phyloP scores from a whole-genome alignment of 169 alveolate species.

The Cryptosporidium sp. region DNA sequence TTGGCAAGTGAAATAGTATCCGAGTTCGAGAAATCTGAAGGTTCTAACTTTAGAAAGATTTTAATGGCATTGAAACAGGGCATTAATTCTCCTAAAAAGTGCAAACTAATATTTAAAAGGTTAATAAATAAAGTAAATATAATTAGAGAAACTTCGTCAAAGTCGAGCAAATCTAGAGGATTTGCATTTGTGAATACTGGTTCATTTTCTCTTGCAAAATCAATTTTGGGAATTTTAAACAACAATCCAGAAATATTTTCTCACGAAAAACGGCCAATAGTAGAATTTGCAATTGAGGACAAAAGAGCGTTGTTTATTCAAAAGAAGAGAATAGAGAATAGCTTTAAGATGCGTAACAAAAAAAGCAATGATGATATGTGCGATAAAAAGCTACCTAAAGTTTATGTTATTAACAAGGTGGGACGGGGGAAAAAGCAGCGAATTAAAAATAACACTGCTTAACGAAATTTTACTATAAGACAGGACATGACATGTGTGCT shows the following conservation, averaged over 20 bases:
- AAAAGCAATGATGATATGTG: neutral
- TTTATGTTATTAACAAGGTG: neutral
- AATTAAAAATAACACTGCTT: slow-evolving; percentile 4
- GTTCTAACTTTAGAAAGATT: neutral
- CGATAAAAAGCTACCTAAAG: neutral
- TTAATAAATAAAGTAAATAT: slow-evolving; percentile 23
- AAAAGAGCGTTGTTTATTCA: slow-evolving; percentile 53
- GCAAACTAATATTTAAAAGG: slow-evolving; percentile 4
- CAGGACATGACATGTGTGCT: slow-evolving; percentile 1
- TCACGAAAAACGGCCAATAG: slow-evolving; percentile 61
- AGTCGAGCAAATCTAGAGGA: slow-evolving; percentile 40
- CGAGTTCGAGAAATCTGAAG: slow-evolving; percentile 20
- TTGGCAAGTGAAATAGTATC: slow-evolving; percentile 5
- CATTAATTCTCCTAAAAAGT: slow-evolving; percentile 19
- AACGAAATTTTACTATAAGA: neutral
- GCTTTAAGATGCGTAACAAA: neutral
- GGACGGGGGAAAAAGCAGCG: slow-evolving; percentile 36
- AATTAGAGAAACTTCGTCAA: slow-evolving; percentile 20
- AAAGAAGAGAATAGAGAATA: neutral
- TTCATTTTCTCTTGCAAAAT: slow-evolving; percentile 12
- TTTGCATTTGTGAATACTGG: slow-evolving; percentile 27
- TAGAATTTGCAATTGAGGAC: slow-evolving; percentile 69
- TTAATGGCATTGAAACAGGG: neutral
- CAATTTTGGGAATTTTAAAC: slow-evolving; percentile 9
- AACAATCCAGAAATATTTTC: slow-evolving; percentile 47